These are phyloP conservation scores for Hypoxylon fragiforme DNA, from an alignment of 495 filamentous ascomycete species.

Conservation along the genomic window DNA sequence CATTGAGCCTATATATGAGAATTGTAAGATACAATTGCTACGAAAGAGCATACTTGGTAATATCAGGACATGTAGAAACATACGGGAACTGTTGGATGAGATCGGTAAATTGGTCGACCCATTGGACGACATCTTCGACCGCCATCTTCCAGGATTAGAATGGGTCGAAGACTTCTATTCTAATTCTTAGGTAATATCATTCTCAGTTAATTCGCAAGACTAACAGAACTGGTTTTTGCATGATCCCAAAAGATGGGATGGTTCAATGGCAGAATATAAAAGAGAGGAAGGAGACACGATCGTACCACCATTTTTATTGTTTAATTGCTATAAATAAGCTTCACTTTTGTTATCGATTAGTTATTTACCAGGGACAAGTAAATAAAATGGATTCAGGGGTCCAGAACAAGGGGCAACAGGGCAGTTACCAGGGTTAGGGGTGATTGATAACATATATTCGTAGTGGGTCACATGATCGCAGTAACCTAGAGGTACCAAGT, in stretches of 20 bases:
- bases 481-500: no score
- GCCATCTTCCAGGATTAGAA: slow-evolving; percentile 15
- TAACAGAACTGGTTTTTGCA: slow-evolving; percentile 11
- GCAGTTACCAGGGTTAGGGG: no score
- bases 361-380: no score
- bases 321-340: slow-evolving; percentile 4
- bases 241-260: not conserved
- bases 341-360: slow-evolving; percentile 15
- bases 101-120: slow-evolving; percentile 22
- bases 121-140: slow-evolving; percentile 28
- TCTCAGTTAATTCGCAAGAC: no score
- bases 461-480: slow-evolving; percentile 19
- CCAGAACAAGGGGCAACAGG: no score
- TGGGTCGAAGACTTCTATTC: not conserved
- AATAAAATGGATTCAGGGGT: not conserved
- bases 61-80: not conserved
- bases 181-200: no score
- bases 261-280: slow-evolving; percentile 21
- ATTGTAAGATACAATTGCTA: no score
- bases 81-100: slow-evolving; percentile 36
- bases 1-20: slow-evolving; percentile 16
- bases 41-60: slow-evolving; percentile 3
- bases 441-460: no score
- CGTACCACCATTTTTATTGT: slow-evolving; percentile 14
- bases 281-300: slow-evolving; percentile 12